These are phyloP conservation scores for Podosphaera fusca DNA, from an alignment of 2,329 filamentous ascomycete species.

Conservation along the genomic window DNA sequence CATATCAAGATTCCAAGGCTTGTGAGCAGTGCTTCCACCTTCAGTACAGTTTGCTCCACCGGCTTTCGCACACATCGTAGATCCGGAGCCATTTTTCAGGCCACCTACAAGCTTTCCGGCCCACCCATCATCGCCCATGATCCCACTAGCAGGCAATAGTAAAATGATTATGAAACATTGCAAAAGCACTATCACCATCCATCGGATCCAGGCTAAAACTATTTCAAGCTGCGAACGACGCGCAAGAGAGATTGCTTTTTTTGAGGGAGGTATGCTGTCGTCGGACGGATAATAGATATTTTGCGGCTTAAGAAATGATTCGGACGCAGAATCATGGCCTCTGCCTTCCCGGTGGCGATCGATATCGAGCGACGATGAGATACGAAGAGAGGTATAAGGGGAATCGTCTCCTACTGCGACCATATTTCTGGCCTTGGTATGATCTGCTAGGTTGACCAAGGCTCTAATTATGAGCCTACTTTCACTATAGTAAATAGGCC, in stretches of 20 bases:
- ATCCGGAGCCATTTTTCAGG: background rate
- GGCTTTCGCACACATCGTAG: background rate
- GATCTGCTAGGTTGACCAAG: too few relatives aligned
- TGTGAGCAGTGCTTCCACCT: background rate
- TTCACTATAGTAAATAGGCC: too few relatives aligned
- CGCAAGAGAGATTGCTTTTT: constrained; percentile 3
- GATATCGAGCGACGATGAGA: constrained; percentile 1
- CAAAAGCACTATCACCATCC: constrained; percentile 11
- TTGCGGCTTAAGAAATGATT: constrained; percentile 6
- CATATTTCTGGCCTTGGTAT: too few relatives aligned
- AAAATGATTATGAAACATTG: constrained; percentile 13
- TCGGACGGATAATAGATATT: constrained; percentile 2
- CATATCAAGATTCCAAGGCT: constrained; percentile 2
- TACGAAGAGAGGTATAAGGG: constrained; percentile 1
- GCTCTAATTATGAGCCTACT: too few relatives aligned
- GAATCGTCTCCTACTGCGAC: too few relatives aligned
- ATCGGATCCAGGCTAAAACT: constrained; percentile 13
- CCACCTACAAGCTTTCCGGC: constrained; percentile 3
- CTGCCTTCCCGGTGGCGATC: constrained; percentile 1
- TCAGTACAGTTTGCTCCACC: constrained; percentile 3
- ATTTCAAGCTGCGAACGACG: background rate
- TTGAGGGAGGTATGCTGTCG: constrained; percentile 1
- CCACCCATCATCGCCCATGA: constrained; percentile 2
- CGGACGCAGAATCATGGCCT: constrained; percentile 7
- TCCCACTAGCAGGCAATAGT: constrained; percentile 7